phyloP scores from a whole-genome alignment of 352 stramenopile genomes.

The Phytophthora sp. region DNA sequence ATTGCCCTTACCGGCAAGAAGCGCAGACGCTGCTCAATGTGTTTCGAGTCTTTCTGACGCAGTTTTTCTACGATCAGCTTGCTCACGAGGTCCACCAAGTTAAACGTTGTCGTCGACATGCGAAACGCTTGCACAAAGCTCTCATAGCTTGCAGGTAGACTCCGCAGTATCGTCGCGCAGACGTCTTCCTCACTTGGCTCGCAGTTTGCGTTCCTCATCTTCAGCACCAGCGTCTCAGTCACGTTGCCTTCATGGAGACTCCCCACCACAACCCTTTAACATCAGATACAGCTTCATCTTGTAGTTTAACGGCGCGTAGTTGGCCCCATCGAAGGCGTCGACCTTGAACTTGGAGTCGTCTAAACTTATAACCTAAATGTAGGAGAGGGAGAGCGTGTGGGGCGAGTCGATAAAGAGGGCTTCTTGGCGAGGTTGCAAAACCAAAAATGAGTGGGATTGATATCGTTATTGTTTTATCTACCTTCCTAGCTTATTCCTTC shows the following conservation, averaged over 20 bases:
- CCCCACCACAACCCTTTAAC: too few relatives aligned
- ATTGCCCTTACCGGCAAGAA: background rate
- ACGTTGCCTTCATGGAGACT: too few relatives aligned
- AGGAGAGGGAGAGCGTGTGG: background rate
- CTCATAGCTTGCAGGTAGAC: conserved; percentile 1
- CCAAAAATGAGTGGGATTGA: too few relatives aligned
- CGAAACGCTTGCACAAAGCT: conserved; percentile 3
- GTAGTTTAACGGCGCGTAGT: background rate
- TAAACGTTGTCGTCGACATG: too few relatives aligned
- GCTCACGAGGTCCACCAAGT: too few relatives aligned
- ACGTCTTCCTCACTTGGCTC: conserved; percentile 7
- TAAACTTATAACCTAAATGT: background rate
- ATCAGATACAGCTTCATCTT: background rate
- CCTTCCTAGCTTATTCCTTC: too few relatives aligned
- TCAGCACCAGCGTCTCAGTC: too few relatives aligned
- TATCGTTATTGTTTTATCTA: too few relatives aligned
- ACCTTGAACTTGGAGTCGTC: background rate
- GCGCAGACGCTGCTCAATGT: too few relatives aligned
- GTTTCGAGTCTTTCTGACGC: too few relatives aligned
- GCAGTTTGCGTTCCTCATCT: too few relatives aligned
- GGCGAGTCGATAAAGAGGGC: background rate
- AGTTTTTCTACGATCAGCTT: too few relatives aligned
- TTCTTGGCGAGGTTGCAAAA: background rate
- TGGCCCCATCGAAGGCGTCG: background rate
- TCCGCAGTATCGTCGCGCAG: conserved; percentile 1